Base-by-base conservation (phyloP, 805 yeast genomes). In the Allodekkera sacchari region DNA sequence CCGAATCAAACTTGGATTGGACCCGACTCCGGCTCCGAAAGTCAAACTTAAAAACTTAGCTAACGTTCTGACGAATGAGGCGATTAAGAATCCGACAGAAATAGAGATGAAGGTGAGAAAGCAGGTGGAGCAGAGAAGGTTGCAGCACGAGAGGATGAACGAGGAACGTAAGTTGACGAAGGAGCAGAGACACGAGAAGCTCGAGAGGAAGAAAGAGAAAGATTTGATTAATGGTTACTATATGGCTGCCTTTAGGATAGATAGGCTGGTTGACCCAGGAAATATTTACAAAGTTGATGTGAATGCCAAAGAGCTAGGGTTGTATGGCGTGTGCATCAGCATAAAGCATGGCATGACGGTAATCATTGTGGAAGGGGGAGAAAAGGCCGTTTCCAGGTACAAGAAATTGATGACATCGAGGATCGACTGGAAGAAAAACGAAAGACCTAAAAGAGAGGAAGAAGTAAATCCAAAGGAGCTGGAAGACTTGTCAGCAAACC, bases 1-100 rank as follows among this genome's bases (percentile, higher is more conserved):
- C 43, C 63, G 81, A 28, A 77, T 88, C 16, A 70, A 77, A 35
- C 59, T 83, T 5, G 98, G 98, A 0, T 57, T 88, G 13, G 83
- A 80, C 28, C 81, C 94, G 0, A 80, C 94, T 5, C 95, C 96
- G 0, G 80, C 80, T 5, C 94, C 96, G 3, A 92, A 89, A 53
- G 81, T 92, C 17, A 83, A 81, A 46, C 61, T 85, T 27, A 73
- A 80, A 26, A 92, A 89, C 50, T 66, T 92, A 54, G 83, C 85
- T 87, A 80, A 70, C 44, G 95, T 85, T 0, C 61, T 82, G 30
- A 83, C 96, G 3, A 75, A 83, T 44, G 94, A 83, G 36, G 84
- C 92, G 6, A 80, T 88, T 29, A 65, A 71, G 37, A 95, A 92
- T 50, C 97, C 98, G 1, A 89, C 97, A 0, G 74, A 74, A 4